These are phyloP conservation scores for Malus domestica DNA, from an alignment of 306 rosid species.

Conservation along the genomic window DNA sequence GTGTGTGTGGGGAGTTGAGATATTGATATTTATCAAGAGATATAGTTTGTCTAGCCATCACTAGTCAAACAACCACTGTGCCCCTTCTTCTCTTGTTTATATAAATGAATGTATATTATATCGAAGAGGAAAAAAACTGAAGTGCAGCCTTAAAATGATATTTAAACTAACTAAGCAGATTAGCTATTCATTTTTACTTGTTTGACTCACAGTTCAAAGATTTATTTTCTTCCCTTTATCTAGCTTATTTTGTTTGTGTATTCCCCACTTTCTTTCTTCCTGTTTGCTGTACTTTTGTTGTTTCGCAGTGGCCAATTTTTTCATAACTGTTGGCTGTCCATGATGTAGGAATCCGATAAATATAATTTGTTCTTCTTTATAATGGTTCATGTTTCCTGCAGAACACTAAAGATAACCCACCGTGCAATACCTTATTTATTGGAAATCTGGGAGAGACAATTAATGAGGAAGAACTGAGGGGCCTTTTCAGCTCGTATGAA, in stretches of 20 bases:
- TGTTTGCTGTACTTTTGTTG: not conserved
- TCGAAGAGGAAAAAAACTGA: not conserved
- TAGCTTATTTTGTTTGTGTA: not conserved
- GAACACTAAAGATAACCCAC: conserved; percentile 99
- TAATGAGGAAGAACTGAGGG: conserved; percentile 93
- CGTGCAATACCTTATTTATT: conserved; percentile 95
- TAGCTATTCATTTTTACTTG: not conserved
- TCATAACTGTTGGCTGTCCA: not conserved
- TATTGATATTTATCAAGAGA: not conserved
- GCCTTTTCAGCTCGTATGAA: conserved; percentile 78
- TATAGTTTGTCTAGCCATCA: not conserved
- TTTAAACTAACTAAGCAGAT: not conserved
- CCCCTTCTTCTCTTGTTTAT: too few species aligned
- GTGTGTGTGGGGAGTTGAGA: not conserved
- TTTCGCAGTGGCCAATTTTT: not conserved
- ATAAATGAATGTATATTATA: not conserved
- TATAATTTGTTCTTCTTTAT: not conserved
- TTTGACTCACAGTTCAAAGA: not conserved
- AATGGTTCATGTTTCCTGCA: conserved; percentile 24
- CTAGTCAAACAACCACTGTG: not conserved
- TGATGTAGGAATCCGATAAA: not conserved
- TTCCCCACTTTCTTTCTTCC: not conserved
- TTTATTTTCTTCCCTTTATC: not conserved
- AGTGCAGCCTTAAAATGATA: not conserved
- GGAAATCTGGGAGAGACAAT: conserved; percentile 97